These are phyloP conservation scores for Rosellinia necatrix DNA, from an alignment of 2,329 filamentous ascomycete genomes.

Conservation along the genomic window DNA sequence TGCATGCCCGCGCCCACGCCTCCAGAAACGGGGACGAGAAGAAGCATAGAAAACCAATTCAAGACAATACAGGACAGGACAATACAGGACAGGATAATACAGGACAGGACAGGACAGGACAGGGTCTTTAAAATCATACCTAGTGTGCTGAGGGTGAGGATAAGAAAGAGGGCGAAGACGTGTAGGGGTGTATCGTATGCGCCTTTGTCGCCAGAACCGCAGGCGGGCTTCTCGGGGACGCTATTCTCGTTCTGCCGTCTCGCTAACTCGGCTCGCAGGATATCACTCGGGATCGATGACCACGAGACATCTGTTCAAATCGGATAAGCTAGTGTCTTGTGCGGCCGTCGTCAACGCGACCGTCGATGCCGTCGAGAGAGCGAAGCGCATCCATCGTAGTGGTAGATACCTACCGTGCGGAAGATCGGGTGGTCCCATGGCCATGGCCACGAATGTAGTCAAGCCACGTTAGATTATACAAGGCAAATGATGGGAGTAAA, in stretches of 20 bases:
- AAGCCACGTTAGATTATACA: background rate
- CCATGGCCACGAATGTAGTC: background rate
- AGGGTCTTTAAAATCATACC: constrained; percentile 47
- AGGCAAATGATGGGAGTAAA: background rate
- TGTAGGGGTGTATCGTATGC: constrained; percentile 70
- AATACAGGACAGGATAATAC: no score
- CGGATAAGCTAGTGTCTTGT: constrained; percentile 3
- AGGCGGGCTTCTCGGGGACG: constrained; percentile 50
- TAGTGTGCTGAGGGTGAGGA: constrained; percentile 63
- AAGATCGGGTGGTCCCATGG: constrained; percentile 15
- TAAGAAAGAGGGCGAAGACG: constrained; percentile 69
- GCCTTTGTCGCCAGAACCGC: constrained; percentile 57
- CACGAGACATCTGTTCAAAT: constrained; percentile 44
- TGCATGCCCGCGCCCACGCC: no score
- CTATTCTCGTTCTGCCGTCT: constrained; percentile 47
- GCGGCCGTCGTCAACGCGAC: background rate
- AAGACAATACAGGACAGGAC: no score
- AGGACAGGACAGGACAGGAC: background rate
- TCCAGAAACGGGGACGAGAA: no score
- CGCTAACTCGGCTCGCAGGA: constrained; percentile 58
- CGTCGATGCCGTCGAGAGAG: background rate
- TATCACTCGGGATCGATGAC: constrained; percentile 57
- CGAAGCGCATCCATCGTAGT: background rate
- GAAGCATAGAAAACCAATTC: no score
- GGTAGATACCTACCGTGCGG: constrained; percentile 13